phyloP scores from a whole-genome alignment of 495 filamentous ascomycete species.

The Oleoguttula mirabilis region DNA sequence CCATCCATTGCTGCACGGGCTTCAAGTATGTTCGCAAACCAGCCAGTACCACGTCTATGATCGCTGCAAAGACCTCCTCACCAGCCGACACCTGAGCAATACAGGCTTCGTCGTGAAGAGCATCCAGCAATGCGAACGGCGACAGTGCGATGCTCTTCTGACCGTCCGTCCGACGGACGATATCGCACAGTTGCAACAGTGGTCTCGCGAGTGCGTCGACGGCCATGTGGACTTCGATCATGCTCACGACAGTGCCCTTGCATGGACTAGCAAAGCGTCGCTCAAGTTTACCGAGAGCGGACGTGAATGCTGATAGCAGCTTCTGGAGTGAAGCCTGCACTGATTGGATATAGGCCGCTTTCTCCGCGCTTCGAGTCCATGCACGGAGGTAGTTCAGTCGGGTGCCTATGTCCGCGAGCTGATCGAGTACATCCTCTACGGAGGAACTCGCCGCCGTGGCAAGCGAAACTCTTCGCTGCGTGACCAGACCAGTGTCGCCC shows the following conservation, averaged over 20 bases:
- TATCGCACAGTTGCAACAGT: slow-evolving; percentile 17
- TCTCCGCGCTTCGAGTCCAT: slow-evolving; percentile 33
- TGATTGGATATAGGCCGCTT: slow-evolving; percentile 41
- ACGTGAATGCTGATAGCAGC: slow-evolving; percentile 35
- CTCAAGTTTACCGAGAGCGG: slow-evolving; percentile 35
- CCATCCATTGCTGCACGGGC: slow-evolving; percentile 76
- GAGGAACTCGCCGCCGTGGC: too few relatives aligned
- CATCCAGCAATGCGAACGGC: slow-evolving; percentile 53
- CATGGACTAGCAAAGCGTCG: slow-evolving; percentile 32
- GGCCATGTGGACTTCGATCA: slow-evolving; percentile 52
- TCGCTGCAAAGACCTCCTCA: slow-evolving; percentile 42
- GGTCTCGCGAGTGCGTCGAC: slow-evolving; percentile 32
- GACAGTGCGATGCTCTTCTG: too few relatives aligned
- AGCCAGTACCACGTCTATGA: slow-evolving; percentile 61
- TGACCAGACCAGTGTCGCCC: too few relatives aligned
- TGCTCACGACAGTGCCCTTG: slow-evolving; percentile 33
- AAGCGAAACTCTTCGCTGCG: too few relatives aligned
- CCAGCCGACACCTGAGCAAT: slow-evolving; percentile 58
- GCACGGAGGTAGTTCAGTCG: slow-evolving; percentile 38
- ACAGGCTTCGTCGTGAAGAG: slow-evolving; percentile 57
- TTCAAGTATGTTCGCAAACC: slow-evolving; percentile 75
- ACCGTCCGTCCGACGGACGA: too few relatives aligned
- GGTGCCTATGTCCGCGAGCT: slow-evolving; percentile 36
- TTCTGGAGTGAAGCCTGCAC: slow-evolving; percentile 40
- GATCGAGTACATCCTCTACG: slow-evolving; percentile 32